Evolutionary conservation across 768 basidiomycete genomes (phyloP).

Genomic region (Mycena venus): DNA sequence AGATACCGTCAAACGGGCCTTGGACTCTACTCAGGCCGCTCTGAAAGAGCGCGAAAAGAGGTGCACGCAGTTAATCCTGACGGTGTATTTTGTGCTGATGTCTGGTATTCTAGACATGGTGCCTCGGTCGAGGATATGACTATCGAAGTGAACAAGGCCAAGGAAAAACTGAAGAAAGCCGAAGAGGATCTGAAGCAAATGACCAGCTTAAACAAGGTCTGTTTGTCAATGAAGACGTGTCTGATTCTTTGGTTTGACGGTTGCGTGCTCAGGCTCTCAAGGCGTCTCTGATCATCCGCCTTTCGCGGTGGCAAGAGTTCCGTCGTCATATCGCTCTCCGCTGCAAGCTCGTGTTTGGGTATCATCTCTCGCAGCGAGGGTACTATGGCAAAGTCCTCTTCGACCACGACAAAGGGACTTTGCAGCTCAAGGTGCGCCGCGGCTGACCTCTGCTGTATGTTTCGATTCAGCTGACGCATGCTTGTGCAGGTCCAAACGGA

Average conservation of each 20-base stretch:
- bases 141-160: constrained; percentile 75
- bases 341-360: constrained; percentile 86
- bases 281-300: constrained; percentile 73
- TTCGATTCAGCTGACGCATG: neutral
- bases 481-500: constrained; percentile 81
- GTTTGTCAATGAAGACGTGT: constrained; percentile 11
- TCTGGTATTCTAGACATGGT: constrained; percentile 67
- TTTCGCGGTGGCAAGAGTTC: constrained; percentile 88
- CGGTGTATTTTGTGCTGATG: constrained; percentile 3
- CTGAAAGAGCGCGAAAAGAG: constrained; percentile 75
- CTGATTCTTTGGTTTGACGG: neutral
- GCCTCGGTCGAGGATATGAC: constrained; percentile 85
- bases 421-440: constrained; percentile 72
- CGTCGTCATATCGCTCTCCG: constrained; percentile 90
- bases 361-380: constrained; percentile 86
- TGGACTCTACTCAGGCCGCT: constrained; percentile 74
- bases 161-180: constrained; percentile 69
- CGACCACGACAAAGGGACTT: constrained; percentile 75
- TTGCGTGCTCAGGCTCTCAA: constrained; percentile 67
- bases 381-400: constrained; percentile 93
- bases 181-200: constrained; percentile 75
- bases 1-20: constrained; percentile 67
- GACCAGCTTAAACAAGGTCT: constrained; percentile 74
- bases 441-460: constrained; percentile 12
- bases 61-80: constrained; percentile 50